Conservation (phyloP, 306 rosid species). For the Sophora flavescens region DNA sequence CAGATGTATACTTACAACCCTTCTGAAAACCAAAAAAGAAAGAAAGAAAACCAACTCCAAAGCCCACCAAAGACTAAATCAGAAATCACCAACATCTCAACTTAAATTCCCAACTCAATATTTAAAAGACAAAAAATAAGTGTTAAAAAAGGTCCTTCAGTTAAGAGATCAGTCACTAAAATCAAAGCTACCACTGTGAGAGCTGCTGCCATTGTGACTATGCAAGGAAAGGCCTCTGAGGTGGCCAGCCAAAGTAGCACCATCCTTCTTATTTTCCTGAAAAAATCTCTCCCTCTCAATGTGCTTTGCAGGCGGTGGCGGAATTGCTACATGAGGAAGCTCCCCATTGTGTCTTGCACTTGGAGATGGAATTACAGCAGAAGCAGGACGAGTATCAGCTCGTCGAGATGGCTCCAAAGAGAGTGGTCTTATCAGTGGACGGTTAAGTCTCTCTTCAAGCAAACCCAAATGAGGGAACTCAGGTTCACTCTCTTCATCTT, state of each 20-base stretch:
- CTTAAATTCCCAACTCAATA: slow-evolving; percentile 32
- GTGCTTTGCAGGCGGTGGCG: slow-evolving; percentile 95
- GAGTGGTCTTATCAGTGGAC: slow-evolving; percentile 80
- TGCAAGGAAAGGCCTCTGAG: slow-evolving; percentile 80
- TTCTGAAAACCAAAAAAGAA: background rate
- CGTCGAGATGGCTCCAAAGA: slow-evolving; percentile 55
- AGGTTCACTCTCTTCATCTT: slow-evolving; percentile 65
- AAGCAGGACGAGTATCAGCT: slow-evolving; percentile 45
- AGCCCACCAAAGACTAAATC: slow-evolving; percentile 30
- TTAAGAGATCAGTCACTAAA: slow-evolving; percentile 64
- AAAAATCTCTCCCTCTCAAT: slow-evolving; percentile 85
- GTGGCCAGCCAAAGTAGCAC: slow-evolving; percentile 68
- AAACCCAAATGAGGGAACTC: slow-evolving; percentile 63
- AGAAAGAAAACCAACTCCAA: background rate
- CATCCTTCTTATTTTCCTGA: slow-evolving; percentile 73
- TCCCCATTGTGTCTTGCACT: slow-evolving; percentile 46
- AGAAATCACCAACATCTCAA: slow-evolving; percentile 30
- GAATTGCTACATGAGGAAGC: slow-evolving; percentile 58
- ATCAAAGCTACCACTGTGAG: slow-evolving; percentile 88
- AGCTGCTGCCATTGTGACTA: slow-evolving; percentile 82
- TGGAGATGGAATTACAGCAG: slow-evolving; percentile 44
- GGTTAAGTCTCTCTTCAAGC: slow-evolving; percentile 80
- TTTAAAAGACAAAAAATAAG: slow-evolving; percentile 9
- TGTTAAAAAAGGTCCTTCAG: slow-evolving; percentile 31
- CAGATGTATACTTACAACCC: background rate